A percentile compares a stretch with the other conserved stretches of the same genome.
These are phyloP conservation scores for Alternaria conjuncta DNA, from an alignment of 2,329 filamentous ascomycete species.

Conservation along the genomic window DNA sequence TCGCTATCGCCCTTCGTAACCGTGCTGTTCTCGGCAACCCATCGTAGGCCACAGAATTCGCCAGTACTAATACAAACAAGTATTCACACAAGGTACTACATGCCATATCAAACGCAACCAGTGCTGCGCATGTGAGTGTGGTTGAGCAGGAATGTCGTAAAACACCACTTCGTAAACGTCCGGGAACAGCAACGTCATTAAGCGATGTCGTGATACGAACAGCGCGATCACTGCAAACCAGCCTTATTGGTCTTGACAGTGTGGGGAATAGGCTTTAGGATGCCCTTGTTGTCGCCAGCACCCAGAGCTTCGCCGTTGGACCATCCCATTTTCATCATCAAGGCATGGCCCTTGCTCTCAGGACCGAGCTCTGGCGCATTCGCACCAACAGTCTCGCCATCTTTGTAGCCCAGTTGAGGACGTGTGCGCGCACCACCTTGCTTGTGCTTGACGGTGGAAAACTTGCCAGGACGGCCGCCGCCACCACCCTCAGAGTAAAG, in stretches of 20 bases:
- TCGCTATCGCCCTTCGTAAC: not conserved
- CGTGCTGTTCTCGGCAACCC: not conserved
- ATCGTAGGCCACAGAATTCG: not conserved
- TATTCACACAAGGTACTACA: not conserved
- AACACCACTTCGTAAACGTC: not conserved
- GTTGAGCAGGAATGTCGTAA: not conserved
- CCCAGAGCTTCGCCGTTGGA: conserved; percentile 84
- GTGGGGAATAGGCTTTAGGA: conserved; percentile 83
- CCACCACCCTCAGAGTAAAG: conserved; percentile 15
- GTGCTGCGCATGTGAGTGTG: not conserved
- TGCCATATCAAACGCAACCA: not conserved
- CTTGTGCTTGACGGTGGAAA: conserved; percentile 13
- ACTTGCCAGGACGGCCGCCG: conserved; percentile 15
- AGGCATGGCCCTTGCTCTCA: conserved; percentile 81
- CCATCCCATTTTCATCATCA: conserved; percentile 99
- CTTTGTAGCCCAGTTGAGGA: conserved; percentile 62
- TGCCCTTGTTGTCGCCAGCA: conserved; percentile 82
- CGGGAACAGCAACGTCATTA: not conserved
- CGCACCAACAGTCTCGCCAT: conserved; percentile 88
- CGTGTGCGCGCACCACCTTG: conserved; percentile 21
- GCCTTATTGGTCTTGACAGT: conserved; percentile 86
- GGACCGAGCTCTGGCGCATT: conserved; percentile 81
- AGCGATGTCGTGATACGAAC: not conserved
- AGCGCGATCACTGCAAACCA: conserved; percentile 61
- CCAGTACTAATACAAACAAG: not conserved